phyloP scores from a whole-genome alignment of 306 rosid genomes.

The Carpinus fangiana region DNA sequence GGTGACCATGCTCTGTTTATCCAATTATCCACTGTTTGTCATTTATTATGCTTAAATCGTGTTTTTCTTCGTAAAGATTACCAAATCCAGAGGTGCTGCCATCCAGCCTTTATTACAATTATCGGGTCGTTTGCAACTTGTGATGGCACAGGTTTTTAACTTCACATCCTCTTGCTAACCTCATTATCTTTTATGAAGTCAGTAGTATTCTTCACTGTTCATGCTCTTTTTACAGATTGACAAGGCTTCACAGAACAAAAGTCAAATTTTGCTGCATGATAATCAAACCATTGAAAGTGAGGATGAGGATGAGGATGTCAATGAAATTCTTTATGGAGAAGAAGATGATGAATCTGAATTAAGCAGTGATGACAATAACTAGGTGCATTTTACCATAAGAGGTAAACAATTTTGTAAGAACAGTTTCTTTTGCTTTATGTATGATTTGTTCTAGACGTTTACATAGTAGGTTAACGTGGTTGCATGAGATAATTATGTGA shows the following conservation, averaged over 20 bases:
- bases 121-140: constrained; percentile 85
- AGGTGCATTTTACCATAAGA: constrained; percentile 20
- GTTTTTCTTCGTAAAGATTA: constrained; percentile 44
- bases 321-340: constrained; percentile 53
- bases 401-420: neutral
- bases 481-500: neutral
- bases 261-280: constrained; percentile 32
- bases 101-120: constrained; percentile 67
- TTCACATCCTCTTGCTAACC: constrained; percentile 14
- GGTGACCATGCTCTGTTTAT: neutral
- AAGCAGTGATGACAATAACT: constrained; percentile 70
- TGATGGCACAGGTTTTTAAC: constrained; percentile 69
- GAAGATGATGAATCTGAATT: constrained; percentile 73
- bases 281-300: constrained; percentile 43
- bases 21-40: neutral
- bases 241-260: constrained; percentile 53
- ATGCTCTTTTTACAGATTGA: constrained; percentile 51
- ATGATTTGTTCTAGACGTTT: neutral
- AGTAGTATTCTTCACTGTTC: constrained; percentile 19
- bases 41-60: constrained; percentile 15
- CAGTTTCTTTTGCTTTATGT: neutral
- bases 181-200: constrained; percentile 13
- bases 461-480: neutral
- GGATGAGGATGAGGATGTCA: constrained; percentile 49
- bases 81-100: constrained; percentile 61